These are phyloP conservation scores for Paraglomus brasilianum DNA, from an alignment of 192 early-diverging fungal species.

Conservation along the genomic window DNA sequence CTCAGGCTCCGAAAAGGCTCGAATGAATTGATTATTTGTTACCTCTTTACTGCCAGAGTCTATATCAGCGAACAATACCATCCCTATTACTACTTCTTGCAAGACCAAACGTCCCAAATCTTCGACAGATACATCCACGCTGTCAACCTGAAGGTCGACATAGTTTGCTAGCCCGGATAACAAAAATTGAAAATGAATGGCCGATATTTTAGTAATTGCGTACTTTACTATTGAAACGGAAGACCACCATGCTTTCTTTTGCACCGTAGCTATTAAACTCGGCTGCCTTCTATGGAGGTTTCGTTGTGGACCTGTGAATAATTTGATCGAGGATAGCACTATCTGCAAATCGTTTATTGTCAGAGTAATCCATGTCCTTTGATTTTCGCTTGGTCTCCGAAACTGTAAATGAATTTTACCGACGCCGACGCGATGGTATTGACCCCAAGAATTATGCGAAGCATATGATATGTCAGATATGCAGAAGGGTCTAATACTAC, in stretches of 20 bases:
- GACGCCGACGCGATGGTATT: background rate
- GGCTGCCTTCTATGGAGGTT: background rate
- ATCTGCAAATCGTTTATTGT: conserved; percentile 33
- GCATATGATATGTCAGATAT: conserved; percentile 4
- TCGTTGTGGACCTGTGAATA: background rate
- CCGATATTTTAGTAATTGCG: conserved; percentile 37
- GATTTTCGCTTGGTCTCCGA: background rate
- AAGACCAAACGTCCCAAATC: conserved; percentile 27
- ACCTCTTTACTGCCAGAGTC: background rate
- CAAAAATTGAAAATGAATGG: conserved; percentile 44
- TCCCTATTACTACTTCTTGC: conserved; percentile 26
- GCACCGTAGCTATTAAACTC: conserved; percentile 29
- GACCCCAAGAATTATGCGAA: background rate
- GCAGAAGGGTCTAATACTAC: conserved; percentile 19
- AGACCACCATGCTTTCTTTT: conserved; percentile 45
- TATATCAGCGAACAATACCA: conserved; percentile 37
- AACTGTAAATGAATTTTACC: conserved; percentile 23
- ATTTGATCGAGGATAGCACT: conserved; percentile 4
- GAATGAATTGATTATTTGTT: background rate
- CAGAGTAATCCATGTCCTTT: conserved; percentile 38
- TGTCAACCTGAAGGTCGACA: conserved; percentile 35
- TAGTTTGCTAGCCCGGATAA: conserved; percentile 43
- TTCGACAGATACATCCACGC: conserved; percentile 29
- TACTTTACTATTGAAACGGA: conserved; percentile 43
- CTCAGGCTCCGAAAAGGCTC: conserved; percentile 5